Evolutionary conservation across 768 basidiomycete genomes (phyloP).

Genomic region (Boletus pseudopeckii): DNA sequence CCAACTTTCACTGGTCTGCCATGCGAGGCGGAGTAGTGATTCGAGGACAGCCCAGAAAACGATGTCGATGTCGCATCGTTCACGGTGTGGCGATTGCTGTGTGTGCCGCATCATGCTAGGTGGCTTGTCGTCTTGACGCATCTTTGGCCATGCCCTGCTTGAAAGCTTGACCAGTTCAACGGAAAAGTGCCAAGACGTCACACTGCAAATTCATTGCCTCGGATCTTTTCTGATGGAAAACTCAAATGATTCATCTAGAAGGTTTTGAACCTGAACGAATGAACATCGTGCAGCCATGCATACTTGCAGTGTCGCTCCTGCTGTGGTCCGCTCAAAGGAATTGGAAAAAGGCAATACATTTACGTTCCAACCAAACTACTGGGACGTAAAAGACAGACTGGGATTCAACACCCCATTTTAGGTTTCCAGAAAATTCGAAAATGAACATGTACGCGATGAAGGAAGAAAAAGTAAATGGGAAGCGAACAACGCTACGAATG

Average conservation of each 20-base stretch:
- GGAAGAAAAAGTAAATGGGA: background rate
- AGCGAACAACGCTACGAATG: slow-evolving; percentile 5
- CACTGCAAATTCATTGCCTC: no score
- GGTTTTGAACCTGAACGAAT: no score
- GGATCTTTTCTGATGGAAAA: no score
- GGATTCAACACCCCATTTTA: slow-evolving; percentile 27
- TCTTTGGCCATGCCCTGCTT: no score
- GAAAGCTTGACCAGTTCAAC: no score
- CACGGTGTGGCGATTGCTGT: background rate
- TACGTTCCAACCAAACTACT: slow-evolving; percentile 1
- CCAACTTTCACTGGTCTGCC: background rate
- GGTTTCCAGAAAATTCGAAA: slow-evolving; percentile 1
- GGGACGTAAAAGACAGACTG: slow-evolving; percentile 1
- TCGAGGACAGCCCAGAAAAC: background rate
- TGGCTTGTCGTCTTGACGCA: no score
- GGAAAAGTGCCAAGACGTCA: no score
- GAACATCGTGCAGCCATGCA: no score
- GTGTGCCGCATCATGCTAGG: background rate
- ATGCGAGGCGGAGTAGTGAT: background rate
- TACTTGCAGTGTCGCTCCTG: no score
- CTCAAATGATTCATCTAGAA: no score
- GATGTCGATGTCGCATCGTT: background rate
- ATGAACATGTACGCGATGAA: slow-evolving; percentile 4
- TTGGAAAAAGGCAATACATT: slow-evolving; percentile 1
- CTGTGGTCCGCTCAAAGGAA: background rate